These are phyloP conservation scores for Pythium angustatum DNA, from an alignment of 352 stramenopile species.

Conservation along the genomic window DNA sequence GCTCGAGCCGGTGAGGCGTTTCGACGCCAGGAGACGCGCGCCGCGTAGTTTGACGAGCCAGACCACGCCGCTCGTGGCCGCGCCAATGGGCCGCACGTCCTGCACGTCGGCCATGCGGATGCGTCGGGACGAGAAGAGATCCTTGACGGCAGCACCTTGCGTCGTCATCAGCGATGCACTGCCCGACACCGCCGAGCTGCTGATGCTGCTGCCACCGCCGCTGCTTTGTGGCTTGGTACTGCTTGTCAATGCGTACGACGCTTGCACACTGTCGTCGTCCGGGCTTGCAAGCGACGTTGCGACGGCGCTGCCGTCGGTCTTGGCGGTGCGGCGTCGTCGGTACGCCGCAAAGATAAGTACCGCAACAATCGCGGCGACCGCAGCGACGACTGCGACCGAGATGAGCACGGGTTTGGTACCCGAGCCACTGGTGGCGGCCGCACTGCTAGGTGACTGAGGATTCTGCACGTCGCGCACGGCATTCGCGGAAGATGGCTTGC, in stretches of 20 bases:
- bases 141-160: no score
- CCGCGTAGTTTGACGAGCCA: slow-evolving; percentile 49
- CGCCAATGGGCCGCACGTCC: slow-evolving; percentile 40
- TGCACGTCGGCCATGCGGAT: slow-evolving; percentile 32
- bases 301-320: no score
- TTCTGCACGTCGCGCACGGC: background rate
- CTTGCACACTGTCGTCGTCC: background rate
- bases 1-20: slow-evolving; percentile 44
- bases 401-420: background rate
- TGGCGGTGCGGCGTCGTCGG: background rate
- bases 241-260: background rate
- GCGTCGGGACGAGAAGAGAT: slow-evolving; percentile 1
- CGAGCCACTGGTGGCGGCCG: background rate
- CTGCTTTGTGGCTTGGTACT: background rate
- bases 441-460: background rate
- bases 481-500: no score
- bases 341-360: background rate
- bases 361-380: background rate
- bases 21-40: slow-evolving; percentile 42
- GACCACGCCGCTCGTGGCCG: slow-evolving; percentile 41
- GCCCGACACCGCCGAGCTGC: no score
- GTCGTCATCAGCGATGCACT: no score
- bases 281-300: no score
- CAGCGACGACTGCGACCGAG: background rate
- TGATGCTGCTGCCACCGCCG: no score